These are phyloP conservation scores for Metschnikowia arizonensis DNA, from an alignment of 805 yeast species.

Conservation along the genomic window DNA sequence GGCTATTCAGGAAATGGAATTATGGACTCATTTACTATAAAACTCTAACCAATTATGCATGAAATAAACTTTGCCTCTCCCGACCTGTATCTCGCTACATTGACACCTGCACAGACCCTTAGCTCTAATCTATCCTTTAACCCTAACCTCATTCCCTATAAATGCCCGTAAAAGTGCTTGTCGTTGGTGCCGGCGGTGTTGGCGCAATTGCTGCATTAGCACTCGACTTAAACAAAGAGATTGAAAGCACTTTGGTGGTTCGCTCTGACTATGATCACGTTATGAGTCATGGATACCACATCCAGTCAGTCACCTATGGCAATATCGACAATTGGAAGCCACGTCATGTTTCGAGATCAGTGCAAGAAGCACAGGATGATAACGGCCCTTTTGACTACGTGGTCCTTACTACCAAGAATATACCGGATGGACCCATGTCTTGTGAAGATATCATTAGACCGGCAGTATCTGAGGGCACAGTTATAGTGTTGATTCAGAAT, in stretches of 20 bases:
- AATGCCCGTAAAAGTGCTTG: constrained; percentile 15
- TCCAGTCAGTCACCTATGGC: constrained; percentile 17
- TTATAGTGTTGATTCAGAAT: constrained; percentile 59
- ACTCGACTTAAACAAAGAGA: constrained; percentile 9
- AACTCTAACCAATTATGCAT: background rate
- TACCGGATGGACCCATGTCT: constrained; percentile 31
- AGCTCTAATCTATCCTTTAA: no score
- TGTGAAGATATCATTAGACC: constrained; percentile 41
- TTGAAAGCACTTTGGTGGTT: constrained; percentile 17
- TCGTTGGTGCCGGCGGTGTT: constrained; percentile 21
- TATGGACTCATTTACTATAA: constrained; percentile 6
- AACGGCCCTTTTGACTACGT: constrained; percentile 28
- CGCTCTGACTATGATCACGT: constrained; percentile 18
- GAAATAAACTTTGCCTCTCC: no score
- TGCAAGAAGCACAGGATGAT: constrained; percentile 12
- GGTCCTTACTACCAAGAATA: constrained; percentile 32
- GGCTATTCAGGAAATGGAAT: constrained; percentile 23
- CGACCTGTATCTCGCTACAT: no score
- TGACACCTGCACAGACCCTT: background rate
- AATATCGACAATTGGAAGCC: constrained; percentile 16
- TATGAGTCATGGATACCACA: constrained; percentile 12
- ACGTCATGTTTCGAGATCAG: constrained; percentile 10
- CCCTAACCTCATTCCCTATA: background rate
- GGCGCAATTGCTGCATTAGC: constrained; percentile 19
- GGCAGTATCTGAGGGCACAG: constrained; percentile 28